These are phyloP conservation scores for Erodium moschatum DNA, from an alignment of 441 rosid genomes.

Conservation along the genomic window DNA sequence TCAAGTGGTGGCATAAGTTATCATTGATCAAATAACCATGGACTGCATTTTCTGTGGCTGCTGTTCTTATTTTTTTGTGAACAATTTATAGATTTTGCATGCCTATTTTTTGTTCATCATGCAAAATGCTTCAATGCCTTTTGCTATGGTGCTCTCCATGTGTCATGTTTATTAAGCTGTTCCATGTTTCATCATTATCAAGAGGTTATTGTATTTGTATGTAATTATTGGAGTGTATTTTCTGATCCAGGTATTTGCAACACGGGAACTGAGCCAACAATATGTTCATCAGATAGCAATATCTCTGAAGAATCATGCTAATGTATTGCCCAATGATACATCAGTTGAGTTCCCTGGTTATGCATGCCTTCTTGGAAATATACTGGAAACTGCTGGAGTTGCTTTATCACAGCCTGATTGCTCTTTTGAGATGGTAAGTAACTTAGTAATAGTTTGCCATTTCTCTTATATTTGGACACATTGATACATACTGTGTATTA, in stretches of 20 bases:
- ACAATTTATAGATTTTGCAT: constrained; percentile 7
- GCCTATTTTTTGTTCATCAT: constrained; percentile 12
- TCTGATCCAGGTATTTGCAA: constrained; percentile 54
- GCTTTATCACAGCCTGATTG: constrained; percentile 69
- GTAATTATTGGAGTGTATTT: constrained; percentile 23
- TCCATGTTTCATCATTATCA: constrained; percentile 9
- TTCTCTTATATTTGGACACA: background rate
- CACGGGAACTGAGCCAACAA: constrained; percentile 49
- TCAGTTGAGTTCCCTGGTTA: constrained; percentile 56
- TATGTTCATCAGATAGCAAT: constrained; percentile 73
- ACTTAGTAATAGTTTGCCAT: constrained; percentile 12
- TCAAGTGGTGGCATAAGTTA: constrained; percentile 1
- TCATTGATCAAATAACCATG: background rate
- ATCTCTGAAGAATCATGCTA: constrained; percentile 46
- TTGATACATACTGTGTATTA: background rate
- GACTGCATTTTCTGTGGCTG: constrained; percentile 7
- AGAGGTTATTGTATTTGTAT: constrained; percentile 13
- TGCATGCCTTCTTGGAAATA: constrained; percentile 91
- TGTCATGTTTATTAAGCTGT: constrained; percentile 2
- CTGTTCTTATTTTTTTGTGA: background rate
- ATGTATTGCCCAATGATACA: constrained; percentile 55
- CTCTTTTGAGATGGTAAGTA: constrained; percentile 70
- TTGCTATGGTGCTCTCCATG: constrained; percentile 8
- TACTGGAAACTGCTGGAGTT: constrained; percentile 72
- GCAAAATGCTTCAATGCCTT: constrained; percentile 1